Evolutionary conservation across 441 rosid genomes (phyloP).

Genomic region (Erodium trifolium): DNA sequence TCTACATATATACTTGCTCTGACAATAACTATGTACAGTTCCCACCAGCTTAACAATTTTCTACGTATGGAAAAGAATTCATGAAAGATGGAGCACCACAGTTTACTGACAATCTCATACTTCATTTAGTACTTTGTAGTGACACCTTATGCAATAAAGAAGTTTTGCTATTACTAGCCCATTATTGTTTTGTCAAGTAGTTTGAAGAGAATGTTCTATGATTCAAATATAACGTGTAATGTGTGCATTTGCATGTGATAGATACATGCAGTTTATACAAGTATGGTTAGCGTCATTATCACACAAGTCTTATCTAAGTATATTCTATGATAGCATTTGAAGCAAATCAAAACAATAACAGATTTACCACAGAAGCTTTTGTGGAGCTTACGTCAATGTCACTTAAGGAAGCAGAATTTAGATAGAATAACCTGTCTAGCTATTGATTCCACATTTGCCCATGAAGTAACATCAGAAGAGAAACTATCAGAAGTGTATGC

Average conservation of each 20-base stretch:
- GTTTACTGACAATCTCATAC: background rate
- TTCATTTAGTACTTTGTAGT: background rate
- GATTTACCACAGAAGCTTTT: background rate
- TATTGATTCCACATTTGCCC: constrained; percentile 24
- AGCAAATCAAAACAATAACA: background rate
- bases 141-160: background rate
- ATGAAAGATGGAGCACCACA: background rate
- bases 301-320: too few relatives aligned
- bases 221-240: background rate
- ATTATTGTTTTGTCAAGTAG: background rate
- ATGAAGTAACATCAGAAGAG: constrained; percentile 48
- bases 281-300: too few relatives aligned
- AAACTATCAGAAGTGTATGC: constrained; percentile 38
- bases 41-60: background rate
- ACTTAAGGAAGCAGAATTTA: background rate
- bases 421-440: constrained; percentile 43
- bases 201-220: background rate
- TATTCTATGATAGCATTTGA: too few relatives aligned
- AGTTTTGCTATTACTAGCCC: background rate
- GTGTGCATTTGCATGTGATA: background rate
- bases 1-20: background rate
- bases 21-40: background rate
- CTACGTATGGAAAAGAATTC: constrained; percentile 17
- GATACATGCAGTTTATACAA: background rate
- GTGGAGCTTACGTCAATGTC: background rate